Evolutionary conservation across 306 rosid genomes (phyloP), one percentile per base, ranked within the genome.

Genomic region (Amphicarpaea edgeworthii): DNA sequence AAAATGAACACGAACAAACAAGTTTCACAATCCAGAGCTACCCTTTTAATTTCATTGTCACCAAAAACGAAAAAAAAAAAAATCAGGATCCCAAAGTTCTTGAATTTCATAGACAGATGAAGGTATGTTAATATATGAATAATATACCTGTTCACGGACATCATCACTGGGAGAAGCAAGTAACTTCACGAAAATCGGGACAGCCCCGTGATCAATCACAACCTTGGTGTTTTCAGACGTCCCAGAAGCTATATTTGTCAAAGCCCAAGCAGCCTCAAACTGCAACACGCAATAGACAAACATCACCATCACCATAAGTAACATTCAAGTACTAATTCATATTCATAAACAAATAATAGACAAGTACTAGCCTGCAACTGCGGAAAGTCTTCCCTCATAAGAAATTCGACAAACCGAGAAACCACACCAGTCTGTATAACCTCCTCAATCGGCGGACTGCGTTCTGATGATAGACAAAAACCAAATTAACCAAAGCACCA

Each of bases 201-300:
- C 98, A 80, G 99, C 98, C 34, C 97, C 96, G 0, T 88, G 97
- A 62, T 90, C 99, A 50, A 96, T 93, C 16, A 96, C 99, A 77
- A 96, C 99, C 84, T 86, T 92, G 6, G 99, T 96, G 88, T 96
- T 87, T 73, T 96, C 98, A 45, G 99, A 96, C 38, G 99, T 96
- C 74, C 99, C 99, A 23, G 98, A 96, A 42, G 98, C 99, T 77
- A 96, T 96, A 74, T 96, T 96, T 51, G 99, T 96, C 79, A 96
- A 86, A 77, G 99, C 99, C 98, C 99, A 96, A 47, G 99, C 98
- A 14, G 99, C 98, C 80, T 96, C 99, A 79, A 96, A 96, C 99
- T 92, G 83, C 80, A 89, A 5, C 49, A 78, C 62, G 8, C 57
- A 58, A 51, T 28, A 38, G 3, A 61, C 15, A 55, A 80, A 54